Conservation (phyloP, 2,329 filamentous ascomycete genomes). For the Akanthomyces lecanii region DNA sequence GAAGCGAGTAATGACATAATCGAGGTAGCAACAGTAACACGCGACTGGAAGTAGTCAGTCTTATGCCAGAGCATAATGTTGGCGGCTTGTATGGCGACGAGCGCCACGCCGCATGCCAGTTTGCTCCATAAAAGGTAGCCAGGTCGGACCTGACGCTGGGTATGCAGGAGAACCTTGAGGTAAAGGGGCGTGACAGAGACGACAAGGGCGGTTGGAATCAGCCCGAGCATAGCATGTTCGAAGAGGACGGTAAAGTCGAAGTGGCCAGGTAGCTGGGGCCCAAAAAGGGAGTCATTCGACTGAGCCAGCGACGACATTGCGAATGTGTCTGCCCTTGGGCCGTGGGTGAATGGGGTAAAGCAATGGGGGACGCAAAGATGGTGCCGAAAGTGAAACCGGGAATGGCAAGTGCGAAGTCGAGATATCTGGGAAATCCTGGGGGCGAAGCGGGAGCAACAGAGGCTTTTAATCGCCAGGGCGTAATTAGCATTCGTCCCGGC, state of each 20-base stretch:
- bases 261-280: slow-evolving; percentile 5
- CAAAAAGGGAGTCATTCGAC: background rate
- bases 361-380: too few relatives aligned
- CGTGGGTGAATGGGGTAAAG: too few relatives aligned
- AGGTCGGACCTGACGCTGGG: too few relatives aligned
- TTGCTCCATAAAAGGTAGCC: background rate
- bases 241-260: slow-evolving; percentile 11
- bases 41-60: background rate
- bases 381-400: too few relatives aligned
- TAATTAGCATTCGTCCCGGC: too few relatives aligned
- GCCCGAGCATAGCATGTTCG: slow-evolving; percentile 2
- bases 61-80: background rate
- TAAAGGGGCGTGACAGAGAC: slow-evolving; percentile 11
- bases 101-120: background rate
- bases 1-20: background rate
- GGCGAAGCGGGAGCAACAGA: too few relatives aligned
- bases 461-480: too few relatives aligned
- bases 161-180: background rate
- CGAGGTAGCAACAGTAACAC: background rate
- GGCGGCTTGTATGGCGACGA: background rate
- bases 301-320: slow-evolving; percentile 31
- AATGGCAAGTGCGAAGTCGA: too few relatives aligned
- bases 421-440: too few relatives aligned
- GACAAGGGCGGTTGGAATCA: slow-evolving; percentile 6
- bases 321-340: background rate